A percentile compares a stretch with the other conserved stretches of the same genome.
Conservation (phyloP, 345 rosid genomes). For the Salix purpurea region DNA sequence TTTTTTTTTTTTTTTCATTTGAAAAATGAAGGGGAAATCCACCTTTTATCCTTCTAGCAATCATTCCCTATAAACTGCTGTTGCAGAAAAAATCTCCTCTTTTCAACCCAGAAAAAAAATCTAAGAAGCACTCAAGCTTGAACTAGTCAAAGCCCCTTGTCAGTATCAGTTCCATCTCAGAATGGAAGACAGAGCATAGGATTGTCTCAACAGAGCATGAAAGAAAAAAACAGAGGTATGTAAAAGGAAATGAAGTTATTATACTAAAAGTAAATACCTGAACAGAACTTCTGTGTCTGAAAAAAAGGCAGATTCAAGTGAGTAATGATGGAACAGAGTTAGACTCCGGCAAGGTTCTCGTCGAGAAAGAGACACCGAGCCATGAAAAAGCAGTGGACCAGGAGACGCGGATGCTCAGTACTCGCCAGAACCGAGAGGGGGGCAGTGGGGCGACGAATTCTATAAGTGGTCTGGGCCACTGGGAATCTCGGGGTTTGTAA, state of each 20-base stretch:
- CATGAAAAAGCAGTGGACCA: neutral
- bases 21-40: too few relatives aligned
- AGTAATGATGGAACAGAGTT: neutral
- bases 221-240: neutral
- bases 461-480: neutral
- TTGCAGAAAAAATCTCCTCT: neutral
- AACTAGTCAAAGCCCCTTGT: neutral
- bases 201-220: neutral
- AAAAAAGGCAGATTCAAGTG: neutral
- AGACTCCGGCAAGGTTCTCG: neutral
- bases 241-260: neutral
- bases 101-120: neutral
- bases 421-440: neutral
- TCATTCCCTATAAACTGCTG: neutral
- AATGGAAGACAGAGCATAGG: neutral
- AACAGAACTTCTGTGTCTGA: neutral
- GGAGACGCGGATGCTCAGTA: neutral
- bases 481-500: slow-evolving; percentile 1
- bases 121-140: neutral
- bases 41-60: neutral
- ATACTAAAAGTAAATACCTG: slow-evolving; percentile 7
- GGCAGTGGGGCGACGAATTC: neutral
- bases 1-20: too few relatives aligned
- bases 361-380: neutral
- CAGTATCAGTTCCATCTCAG: neutral